Evolutionary conservation across 2,329 filamentous ascomycete species (phyloP).

Genomic region (Uncinocarpus reesii): DNA sequence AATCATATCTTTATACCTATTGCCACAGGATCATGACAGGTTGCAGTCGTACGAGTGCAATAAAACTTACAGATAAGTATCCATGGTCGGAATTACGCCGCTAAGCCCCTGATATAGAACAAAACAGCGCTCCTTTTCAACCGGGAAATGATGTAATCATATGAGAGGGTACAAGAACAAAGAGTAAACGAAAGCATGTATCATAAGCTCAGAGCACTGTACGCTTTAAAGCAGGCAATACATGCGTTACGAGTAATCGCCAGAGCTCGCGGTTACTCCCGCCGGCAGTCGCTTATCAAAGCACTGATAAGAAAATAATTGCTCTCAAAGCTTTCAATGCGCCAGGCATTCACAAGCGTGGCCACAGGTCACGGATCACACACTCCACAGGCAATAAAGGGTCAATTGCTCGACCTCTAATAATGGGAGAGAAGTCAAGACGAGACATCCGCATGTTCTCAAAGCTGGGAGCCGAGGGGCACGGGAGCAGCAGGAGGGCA

Average conservation of each 20-base stretch:
- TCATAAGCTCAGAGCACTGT: no score
- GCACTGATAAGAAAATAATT: no score
- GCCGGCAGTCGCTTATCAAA: neutral
- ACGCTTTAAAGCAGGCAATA: no score
- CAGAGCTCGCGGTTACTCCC: no score
- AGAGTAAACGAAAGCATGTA: neutral
- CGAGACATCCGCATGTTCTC: neutral
- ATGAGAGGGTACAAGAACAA: no score
- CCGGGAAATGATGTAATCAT: no score
- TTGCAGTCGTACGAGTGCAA: neutral
- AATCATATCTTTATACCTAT: neutral
- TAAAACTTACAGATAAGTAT: conserved; percentile 8
- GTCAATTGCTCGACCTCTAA: neutral
- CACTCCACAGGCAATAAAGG: neutral
- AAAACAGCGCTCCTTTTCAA: no score
- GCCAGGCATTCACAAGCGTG: neutral
- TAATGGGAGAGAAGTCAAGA: neutral
- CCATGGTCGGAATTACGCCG: neutral
- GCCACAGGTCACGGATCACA: neutral
- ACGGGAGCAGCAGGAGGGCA: conserved; percentile 4
- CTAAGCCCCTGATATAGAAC: neutral
- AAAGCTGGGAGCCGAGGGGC: neutral
- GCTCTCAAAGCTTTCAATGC: no score
- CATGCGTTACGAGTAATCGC: no score
- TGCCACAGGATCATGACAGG: neutral